phyloP scores from a whole-genome alignment of 78 protist genomes.

The Tieghemostelium lacteum region DNA sequence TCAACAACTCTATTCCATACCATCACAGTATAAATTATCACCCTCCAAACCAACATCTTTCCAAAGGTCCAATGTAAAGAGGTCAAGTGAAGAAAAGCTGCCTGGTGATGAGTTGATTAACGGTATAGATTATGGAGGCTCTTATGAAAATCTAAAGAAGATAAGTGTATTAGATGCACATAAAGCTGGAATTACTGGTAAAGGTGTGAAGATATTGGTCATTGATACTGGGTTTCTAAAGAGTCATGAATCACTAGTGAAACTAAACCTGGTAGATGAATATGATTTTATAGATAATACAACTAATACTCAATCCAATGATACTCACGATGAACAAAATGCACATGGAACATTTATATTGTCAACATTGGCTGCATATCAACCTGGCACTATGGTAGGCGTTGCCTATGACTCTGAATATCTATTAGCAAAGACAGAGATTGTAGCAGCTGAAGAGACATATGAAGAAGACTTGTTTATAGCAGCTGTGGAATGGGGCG shows the following conservation, averaged over 20 bases:
- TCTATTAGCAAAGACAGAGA: constrained; percentile 54
- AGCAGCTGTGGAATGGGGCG: constrained; percentile 76
- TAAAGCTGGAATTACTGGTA: constrained; percentile 30
- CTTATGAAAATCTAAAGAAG: constrained; percentile 11
- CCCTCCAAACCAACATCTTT: no score
- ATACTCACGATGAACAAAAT: constrained; percentile 1
- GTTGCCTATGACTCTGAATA: constrained; percentile 25
- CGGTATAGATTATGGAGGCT: constrained; percentile 24
- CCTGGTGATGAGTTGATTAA: not conserved
- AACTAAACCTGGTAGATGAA: constrained; percentile 14
- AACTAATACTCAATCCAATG: constrained; percentile 5
- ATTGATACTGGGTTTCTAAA: constrained; percentile 48
- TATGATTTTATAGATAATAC: constrained; percentile 27
- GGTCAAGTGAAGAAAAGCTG: not conserved
- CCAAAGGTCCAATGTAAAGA: not conserved
- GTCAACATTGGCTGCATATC: constrained; percentile 53
- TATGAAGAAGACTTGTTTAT: constrained; percentile 69
- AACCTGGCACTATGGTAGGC: constrained; percentile 70
- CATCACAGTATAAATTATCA: no score
- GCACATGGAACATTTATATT: constrained; percentile 54
- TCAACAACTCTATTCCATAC: no score
- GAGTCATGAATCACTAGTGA: constrained; percentile 14
- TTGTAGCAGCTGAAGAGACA: constrained; percentile 37
- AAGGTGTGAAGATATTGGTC: constrained; percentile 28
- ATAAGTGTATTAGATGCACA: constrained; percentile 23